phyloP scores from a whole-genome alignment of 2,329 filamentous ascomycete species.

The Pseudogymnoascus sp. region DNA sequence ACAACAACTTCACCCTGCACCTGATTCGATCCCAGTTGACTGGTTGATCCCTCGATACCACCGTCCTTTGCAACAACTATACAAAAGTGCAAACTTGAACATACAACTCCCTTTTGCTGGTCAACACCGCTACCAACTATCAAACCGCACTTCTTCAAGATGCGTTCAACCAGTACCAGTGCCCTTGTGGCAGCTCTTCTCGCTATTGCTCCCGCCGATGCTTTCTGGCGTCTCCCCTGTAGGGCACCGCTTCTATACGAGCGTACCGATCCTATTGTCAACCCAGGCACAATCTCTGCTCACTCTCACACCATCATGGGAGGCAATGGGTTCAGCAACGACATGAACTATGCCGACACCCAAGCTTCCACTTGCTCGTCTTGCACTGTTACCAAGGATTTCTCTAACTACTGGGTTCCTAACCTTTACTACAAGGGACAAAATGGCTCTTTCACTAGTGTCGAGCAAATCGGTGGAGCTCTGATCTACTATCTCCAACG shows the following conservation, averaged over 20 bases:
- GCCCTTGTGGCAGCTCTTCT: slow-evolving; percentile 11
- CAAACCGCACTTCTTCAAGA: slow-evolving; percentile 4
- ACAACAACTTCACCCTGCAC: slow-evolving; percentile 7
- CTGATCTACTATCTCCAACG: slow-evolving; percentile 50
- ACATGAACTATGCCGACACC: slow-evolving; percentile 44
- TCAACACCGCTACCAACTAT: background rate
- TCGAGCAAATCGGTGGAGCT: slow-evolving; percentile 37
- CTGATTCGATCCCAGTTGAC: slow-evolving; percentile 8
- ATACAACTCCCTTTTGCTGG: background rate
- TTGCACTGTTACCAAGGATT: slow-evolving; percentile 52
- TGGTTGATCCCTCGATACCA: slow-evolving; percentile 1
- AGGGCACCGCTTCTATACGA: slow-evolving; percentile 33
- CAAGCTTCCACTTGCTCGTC: slow-evolving; percentile 52
- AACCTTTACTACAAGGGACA: slow-evolving; percentile 45
- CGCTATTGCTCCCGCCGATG: slow-evolving; percentile 22
- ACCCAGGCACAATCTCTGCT: slow-evolving; percentile 41
- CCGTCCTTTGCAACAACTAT: slow-evolving; percentile 3
- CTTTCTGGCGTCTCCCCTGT: slow-evolving; percentile 40
- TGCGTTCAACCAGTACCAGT: slow-evolving; percentile 9
- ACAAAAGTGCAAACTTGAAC: background rate
- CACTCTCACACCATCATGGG: slow-evolving; percentile 57
- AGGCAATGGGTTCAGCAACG: slow-evolving; percentile 50
- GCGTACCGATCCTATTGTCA: slow-evolving; percentile 51
- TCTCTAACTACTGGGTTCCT: slow-evolving; percentile 63
- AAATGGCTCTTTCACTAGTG: slow-evolving; percentile 46